Conservation (phyloP, 805 yeast species). For the Lipomyces orientalis region DNA sequence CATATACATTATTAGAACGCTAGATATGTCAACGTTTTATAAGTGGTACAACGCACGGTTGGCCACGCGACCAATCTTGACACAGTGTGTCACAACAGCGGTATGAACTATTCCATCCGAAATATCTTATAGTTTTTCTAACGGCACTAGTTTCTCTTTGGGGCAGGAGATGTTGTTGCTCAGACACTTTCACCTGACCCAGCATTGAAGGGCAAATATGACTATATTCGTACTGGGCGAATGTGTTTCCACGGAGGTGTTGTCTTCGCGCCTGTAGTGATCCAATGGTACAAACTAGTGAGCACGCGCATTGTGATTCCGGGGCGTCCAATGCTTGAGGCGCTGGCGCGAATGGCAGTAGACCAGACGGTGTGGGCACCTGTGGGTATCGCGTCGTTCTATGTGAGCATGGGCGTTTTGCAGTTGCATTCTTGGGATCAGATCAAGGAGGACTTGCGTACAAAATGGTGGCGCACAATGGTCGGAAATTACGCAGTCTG, state of each 20-base stretch:
- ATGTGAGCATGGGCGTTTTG: slow-evolving; percentile 66
- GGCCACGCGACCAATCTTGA: slow-evolving; percentile 30
- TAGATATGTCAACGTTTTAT: slow-evolving; percentile 25
- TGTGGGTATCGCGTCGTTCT: slow-evolving; percentile 69
- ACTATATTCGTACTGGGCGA: slow-evolving; percentile 61
- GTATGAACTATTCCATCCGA: slow-evolving; percentile 13
- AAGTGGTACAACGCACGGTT: slow-evolving; percentile 30
- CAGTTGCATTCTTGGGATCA: slow-evolving; percentile 57
- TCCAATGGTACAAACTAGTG: slow-evolving; percentile 55
- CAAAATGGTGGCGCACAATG: slow-evolving; percentile 66
- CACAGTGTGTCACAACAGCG: slow-evolving; percentile 29
- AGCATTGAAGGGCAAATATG: slow-evolving; percentile 47
- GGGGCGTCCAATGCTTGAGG: slow-evolving; percentile 44
- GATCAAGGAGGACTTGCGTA: slow-evolving; percentile 45
- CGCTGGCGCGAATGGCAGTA: slow-evolving; percentile 58
- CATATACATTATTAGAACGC: not conserved
- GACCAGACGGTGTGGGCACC: slow-evolving; percentile 87
- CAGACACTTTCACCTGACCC: slow-evolving; percentile 57
- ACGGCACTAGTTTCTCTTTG: slow-evolving; percentile 54
- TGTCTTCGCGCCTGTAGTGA: slow-evolving; percentile 77
- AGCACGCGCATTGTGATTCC: slow-evolving; percentile 30
- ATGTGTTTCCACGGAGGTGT: slow-evolving; percentile 74
- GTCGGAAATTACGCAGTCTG: slow-evolving; percentile 76
- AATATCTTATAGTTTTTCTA: not conserved
- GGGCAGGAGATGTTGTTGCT: slow-evolving; percentile 76